Evolutionary conservation across 495 filamentous ascomycete species (phyloP).

Genomic region (Acidomyces sp.): DNA sequence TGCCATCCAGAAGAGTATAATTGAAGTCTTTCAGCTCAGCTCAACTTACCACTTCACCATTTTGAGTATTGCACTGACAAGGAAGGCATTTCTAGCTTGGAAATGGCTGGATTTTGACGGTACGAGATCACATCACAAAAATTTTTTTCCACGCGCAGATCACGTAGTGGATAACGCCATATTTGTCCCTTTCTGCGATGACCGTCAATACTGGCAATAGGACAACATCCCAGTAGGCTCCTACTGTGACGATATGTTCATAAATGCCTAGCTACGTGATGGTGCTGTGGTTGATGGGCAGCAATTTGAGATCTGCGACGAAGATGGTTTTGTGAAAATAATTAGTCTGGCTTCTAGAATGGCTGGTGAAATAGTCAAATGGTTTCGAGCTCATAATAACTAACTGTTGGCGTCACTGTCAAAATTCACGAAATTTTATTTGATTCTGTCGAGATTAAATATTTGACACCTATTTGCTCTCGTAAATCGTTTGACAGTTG

Average conservation of each 20-base stretch:
- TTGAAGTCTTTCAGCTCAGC: constrained; percentile 46
- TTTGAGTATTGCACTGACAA: constrained; percentile 45
- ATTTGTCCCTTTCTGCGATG: constrained; percentile 27
- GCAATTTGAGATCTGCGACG: constrained; percentile 16
- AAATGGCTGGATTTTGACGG: constrained; percentile 49
- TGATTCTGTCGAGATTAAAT: neutral
- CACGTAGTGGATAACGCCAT: constrained; percentile 44
- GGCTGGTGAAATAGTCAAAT: constrained; percentile 13
- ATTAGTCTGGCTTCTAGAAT: constrained; percentile 14
- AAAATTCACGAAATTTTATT: no score
- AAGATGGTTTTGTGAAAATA: constrained; percentile 16
- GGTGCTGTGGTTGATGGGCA: constrained; percentile 5
- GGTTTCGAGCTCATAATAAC: constrained; percentile 4
- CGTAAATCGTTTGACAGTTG: no score
- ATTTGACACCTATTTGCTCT: no score
- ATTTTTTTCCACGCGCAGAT: no score
- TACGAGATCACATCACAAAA: constrained; percentile 59
- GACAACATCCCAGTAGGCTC: constrained; percentile 14
- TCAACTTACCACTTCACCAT: constrained; percentile 48
- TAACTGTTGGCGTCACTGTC: no score
- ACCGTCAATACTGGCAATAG: constrained; percentile 13
- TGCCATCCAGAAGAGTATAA: constrained; percentile 53
- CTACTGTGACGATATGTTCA: constrained; percentile 18
- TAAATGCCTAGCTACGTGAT: constrained; percentile 8
- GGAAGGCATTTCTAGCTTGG: constrained; percentile 52